Evolutionary conservation across 305 asterid species (phyloP).

Genomic region (Fraxinus sp.): DNA sequence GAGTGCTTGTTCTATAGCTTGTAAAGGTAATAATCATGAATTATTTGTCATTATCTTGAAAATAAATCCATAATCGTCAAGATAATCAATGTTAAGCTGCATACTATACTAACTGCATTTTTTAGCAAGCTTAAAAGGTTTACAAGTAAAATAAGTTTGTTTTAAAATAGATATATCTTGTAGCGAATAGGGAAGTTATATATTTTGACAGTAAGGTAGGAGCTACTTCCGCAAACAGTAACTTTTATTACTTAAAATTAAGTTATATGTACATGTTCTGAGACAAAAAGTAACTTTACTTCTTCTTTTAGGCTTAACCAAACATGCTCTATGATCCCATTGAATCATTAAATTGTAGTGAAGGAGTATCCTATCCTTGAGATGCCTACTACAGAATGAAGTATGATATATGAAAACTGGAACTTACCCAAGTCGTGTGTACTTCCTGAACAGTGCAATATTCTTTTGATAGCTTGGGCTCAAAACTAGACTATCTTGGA

Average conservation of each 20-base stretch:
- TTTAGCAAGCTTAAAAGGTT: background rate
- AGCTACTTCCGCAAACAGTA: background rate
- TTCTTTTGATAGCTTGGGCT: slow-evolving; percentile 6
- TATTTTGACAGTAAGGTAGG: background rate
- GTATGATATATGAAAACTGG: background rate
- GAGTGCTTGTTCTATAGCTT: background rate
- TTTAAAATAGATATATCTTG: background rate
- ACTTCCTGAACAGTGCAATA: slow-evolving; percentile 4
- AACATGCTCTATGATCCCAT: background rate
- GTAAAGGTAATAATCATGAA: background rate
- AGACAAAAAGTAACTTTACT: background rate
- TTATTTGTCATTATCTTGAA: slow-evolving; percentile 10
- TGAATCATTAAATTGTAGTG: background rate
- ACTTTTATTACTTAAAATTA: background rate
- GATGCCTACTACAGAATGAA: background rate
- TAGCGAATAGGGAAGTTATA: background rate
- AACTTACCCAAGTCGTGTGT: background rate
- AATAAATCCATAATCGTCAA: background rate
- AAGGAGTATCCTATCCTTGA: background rate
- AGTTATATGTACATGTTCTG: background rate
- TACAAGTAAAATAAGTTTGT: background rate
- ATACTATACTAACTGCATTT: background rate
- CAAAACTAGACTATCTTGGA: slow-evolving; percentile 9
- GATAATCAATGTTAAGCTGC: background rate
- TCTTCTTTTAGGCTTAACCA: background rate